Conservation (phyloP, 768 basidiomycete species). For the Brasilioporus rufonigricans region DNA sequence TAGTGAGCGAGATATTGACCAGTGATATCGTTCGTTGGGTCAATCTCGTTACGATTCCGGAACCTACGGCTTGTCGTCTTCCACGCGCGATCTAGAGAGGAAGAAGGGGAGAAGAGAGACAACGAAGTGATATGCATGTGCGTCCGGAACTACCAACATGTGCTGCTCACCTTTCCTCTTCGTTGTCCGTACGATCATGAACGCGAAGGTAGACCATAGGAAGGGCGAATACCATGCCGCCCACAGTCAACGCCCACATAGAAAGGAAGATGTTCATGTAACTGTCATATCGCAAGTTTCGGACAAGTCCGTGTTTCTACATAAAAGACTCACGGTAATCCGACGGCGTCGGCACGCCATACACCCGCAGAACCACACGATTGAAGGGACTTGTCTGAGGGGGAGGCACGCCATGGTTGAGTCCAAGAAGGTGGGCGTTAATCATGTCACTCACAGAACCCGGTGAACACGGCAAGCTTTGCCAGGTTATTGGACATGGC, state of each 20-base stretch:
- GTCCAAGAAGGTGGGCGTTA: neutral
- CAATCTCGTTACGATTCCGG: neutral
- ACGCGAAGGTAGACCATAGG: constrained; percentile 77
- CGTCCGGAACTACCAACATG: neutral
- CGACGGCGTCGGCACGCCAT: constrained; percentile 69
- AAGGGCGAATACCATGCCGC: constrained; percentile 62
- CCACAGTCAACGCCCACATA: constrained; percentile 66
- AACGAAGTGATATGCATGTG: neutral
- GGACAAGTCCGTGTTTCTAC: neutral
- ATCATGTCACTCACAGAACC: constrained; percentile 59
- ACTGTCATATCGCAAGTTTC: constrained; percentile 13
- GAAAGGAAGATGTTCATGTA: constrained; percentile 76
- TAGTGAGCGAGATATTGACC: neutral
- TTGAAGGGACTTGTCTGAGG: constrained; percentile 66
- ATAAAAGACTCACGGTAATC: constrained; percentile 51
- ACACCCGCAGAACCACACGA: constrained; percentile 69
- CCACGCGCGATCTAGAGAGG: neutral
- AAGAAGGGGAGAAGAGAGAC: too few relatives aligned
- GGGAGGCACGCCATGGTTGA: neutral
- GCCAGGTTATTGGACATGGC: constrained; percentile 82
- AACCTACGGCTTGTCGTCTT: neutral
- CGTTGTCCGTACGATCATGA: constrained; percentile 48
- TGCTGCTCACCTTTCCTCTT: constrained; percentile 51
- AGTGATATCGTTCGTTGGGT: neutral
- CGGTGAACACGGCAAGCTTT: constrained; percentile 77